A percentile compares a stretch with the other conserved stretches of the same genome.
phyloP scores from a whole-genome alignment of 371 early-diverging fungal genomes.

The Apophysomyces trapeziformis region DNA sequence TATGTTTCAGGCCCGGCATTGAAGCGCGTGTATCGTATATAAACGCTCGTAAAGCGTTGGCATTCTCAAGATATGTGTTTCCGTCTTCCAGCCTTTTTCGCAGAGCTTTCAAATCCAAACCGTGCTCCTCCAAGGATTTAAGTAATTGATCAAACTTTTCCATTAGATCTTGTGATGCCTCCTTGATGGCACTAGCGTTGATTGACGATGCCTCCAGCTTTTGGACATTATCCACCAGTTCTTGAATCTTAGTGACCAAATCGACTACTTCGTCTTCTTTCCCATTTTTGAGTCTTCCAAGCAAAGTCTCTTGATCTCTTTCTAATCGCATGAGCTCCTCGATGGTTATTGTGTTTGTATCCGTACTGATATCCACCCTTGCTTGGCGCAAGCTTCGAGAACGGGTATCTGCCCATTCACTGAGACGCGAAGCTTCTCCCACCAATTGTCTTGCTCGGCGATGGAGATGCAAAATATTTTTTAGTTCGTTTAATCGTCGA shows the following conservation, averaged over 20 bases:
- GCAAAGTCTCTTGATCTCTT: constrained; percentile 28
- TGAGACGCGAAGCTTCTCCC: constrained; percentile 38
- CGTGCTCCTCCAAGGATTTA: constrained; percentile 33
- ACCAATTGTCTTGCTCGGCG: constrained; percentile 38
- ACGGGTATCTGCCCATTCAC: constrained; percentile 49
- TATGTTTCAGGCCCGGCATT: constrained; percentile 44
- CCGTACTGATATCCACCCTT: constrained; percentile 28
- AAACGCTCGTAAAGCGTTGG: constrained; percentile 26
- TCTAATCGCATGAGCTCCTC: constrained; percentile 39
- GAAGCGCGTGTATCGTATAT: constrained; percentile 37
- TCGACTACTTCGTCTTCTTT: constrained; percentile 47
- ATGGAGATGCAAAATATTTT: constrained; percentile 35
- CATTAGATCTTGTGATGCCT: constrained; percentile 33
- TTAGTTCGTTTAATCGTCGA: constrained; percentile 30
- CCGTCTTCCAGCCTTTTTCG: constrained; percentile 44
- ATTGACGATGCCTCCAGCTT: constrained; percentile 22
- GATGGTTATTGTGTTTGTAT: constrained; percentile 22
- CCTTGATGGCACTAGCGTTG: constrained; percentile 24
- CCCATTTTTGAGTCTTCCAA: constrained; percentile 28
- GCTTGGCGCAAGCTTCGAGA: constrained; percentile 26
- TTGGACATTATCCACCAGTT: constrained; percentile 27
- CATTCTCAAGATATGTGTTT: constrained; percentile 37
- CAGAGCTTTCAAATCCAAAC: constrained; percentile 24
- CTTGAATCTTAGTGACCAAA: constrained; percentile 35
- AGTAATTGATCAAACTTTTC: constrained; percentile 40